Evolutionary conservation across 2,329 filamentous ascomycete genomes (phyloP).

Genomic region (Neofusicoccum umdonicola): DNA sequence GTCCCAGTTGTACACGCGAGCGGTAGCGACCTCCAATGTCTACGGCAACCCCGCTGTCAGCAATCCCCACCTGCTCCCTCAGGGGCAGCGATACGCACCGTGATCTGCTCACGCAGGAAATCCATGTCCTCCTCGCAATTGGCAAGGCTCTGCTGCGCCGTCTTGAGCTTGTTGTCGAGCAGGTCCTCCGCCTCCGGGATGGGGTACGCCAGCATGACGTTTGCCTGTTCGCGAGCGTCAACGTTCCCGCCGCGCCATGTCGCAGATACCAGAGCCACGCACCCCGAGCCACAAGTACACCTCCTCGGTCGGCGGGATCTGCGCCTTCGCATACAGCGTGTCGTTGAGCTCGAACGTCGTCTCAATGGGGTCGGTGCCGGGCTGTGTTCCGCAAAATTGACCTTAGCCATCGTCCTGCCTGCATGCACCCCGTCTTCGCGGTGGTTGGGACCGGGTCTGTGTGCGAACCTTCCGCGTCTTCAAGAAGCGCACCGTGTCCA

Average conservation of each 20-base stretch:
- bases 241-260: not conserved
- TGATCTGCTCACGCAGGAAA: constrained; percentile 94
- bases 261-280: constrained; percentile 33
- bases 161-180: constrained; percentile 71
- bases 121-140: constrained; percentile 96
- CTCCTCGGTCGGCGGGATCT: constrained; percentile 78
- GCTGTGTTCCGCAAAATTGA: constrained; percentile 25
- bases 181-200: constrained; percentile 81
- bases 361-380: constrained; percentile 67
- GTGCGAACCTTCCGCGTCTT: constrained; percentile 66
- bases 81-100: constrained; percentile 55
- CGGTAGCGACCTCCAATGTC: constrained; percentile 95
- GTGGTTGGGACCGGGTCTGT: too few relatives aligned
- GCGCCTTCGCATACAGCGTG: constrained; percentile 86
- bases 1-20: constrained; percentile 99
- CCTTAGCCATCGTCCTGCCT: constrained; percentile 40
- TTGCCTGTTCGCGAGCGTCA: constrained; percentile 59
- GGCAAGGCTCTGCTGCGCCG: constrained; percentile 74
- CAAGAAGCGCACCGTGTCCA: constrained; percentile 86
- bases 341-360: constrained; percentile 97
- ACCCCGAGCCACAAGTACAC: constrained; percentile 97
- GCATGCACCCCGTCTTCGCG: not conserved
- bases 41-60: constrained; percentile 39
- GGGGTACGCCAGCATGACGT: constrained; percentile 96
- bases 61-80: not conserved